Evolutionary conservation across 2,329 filamentous ascomycete species (phyloP), one percentile per base, ranked within the genome.

Genomic region (Exophiala dermatitidis): DNA sequence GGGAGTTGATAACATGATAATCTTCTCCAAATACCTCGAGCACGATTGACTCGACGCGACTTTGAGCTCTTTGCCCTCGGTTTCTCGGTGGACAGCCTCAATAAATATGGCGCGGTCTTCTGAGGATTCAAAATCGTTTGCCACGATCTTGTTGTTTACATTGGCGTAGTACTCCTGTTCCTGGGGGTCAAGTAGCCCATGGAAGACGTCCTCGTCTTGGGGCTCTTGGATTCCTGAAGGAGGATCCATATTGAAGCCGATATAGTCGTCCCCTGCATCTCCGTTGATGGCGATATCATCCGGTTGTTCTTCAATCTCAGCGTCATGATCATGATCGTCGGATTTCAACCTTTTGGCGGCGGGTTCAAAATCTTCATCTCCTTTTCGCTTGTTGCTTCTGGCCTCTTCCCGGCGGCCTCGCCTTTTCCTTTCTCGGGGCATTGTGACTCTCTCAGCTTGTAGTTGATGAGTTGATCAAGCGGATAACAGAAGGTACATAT

Each of bases 141-240:
- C 72, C 69, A 95, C 90, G 55, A 98, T 83, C 72, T 94, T 78
- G 68, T 94, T 86, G 73, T 94, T 90, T 50, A 90, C 90, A 45
- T 83, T 83, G 61, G 88, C 85, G 71, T 97, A 98, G 70, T 96
- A 96, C 69, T 96, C 90, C 67, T 95, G 89, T 74, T 98, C 93
- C 61, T 94, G 82, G 50, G 94, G 85, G 64, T 89, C 86, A 29
- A 98, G 83, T 76, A 96, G 84, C 60, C 93, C 93, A 64, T 94
- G 97, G 74, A 95, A 98, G 52, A 88, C 83, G 62, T 77, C 81
- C 55, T 88, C 86, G 36, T 66, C 65, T 12, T 46, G 48, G 5
- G 58, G 54, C 3, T 53, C 47, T 26, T 44, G 53, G 12, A 51
- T 40, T 8, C 62, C 63, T 19, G 53, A 26, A 6, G 62, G 10